Evolutionary conservation across 169 alveolate species (phyloP).

Genomic region (Cryptosporidium sp.): DNA sequence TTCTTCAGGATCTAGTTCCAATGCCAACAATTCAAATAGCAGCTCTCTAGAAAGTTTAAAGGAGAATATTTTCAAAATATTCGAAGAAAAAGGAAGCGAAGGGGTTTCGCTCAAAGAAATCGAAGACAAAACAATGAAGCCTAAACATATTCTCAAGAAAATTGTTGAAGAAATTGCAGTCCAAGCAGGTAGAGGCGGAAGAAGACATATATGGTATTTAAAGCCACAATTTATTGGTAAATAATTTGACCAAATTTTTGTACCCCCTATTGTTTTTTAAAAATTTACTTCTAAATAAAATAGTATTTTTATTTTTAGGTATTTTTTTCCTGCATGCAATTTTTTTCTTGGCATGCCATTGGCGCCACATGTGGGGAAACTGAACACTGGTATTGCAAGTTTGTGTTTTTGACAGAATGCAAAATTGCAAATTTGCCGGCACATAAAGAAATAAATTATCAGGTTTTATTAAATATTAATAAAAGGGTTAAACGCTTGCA

Average conservation of each 20-base stretch:
- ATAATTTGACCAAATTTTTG: not conserved
- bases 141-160: constrained; percentile 55
- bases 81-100: constrained; percentile 69
- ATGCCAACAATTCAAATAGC: not conserved
- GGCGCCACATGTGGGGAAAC: not conserved
- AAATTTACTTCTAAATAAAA: not conserved
- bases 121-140: constrained; percentile 57
- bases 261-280: not conserved
- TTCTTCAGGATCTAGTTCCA: not conserved
- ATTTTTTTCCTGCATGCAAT: not conserved
- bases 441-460: not conserved
- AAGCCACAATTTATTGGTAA: constrained; percentile 47
- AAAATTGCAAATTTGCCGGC: not conserved
- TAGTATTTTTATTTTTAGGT: not conserved
- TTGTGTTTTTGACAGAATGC: constrained; percentile 1
- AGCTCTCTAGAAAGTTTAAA: constrained; percentile 40
- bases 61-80: constrained; percentile 60
- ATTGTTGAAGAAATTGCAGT: constrained; percentile 69
- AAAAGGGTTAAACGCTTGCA: not conserved
- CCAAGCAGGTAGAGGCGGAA: constrained; percentile 74
- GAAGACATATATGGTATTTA: constrained; percentile 61
- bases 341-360: not conserved
- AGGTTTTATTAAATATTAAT: not conserved
- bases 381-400: constrained; percentile 18
- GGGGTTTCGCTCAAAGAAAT: constrained; percentile 70